Base-by-base conservation (phyloP, 805 yeast species). In the Barnettozyma pratensis region DNA sequence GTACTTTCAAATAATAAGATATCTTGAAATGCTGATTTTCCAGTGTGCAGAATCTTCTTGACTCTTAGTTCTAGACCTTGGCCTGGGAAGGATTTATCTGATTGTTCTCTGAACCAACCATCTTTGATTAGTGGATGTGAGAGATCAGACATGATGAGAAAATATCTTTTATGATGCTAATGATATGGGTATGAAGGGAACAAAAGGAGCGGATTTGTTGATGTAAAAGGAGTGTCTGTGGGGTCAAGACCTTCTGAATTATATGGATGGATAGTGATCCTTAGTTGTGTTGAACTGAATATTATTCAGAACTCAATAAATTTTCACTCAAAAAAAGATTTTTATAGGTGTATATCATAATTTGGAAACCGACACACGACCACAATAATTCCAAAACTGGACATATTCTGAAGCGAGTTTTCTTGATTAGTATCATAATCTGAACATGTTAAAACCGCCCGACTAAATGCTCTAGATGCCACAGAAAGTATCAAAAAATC, bases 71-170 rank as follows among this genome's bases (percentile, higher is more conserved):
- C 71, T 63, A 91, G 80, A 5, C 90, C 85, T 68, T 90, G 97
- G 34, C 97, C 97, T 0, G 96, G 96, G 69, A 90, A 90, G 50
- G 75, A 69, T 43, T 80, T 80, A 44, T 81, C 86, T 36, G 80
- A 79, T 31, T 75, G 71, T 63, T 90, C 97, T 56, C 79, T 76
- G 67, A 90, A 90, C 97, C 97, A 90, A 7, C 86, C 87, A 58
- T 81, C 77, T 46, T 62, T 58, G 47, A 76, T 72, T 7, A 67
- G 56, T 4, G 68, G 61, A 48, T 66, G 70, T 9, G 55, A 45
- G 7, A 62, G 42, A 6, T 26, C 37, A 9, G 51, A 45, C 50
- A 46, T 53, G 9, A 6, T 46, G 37, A 25, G 36, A 28, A 37
- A 32, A 26, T 31, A 8, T 11, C 26, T 19, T 19, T 14, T 6